phyloP scores from a whole-genome alignment of 139 green algal genomes.

The Penium margaritaceum region DNA sequence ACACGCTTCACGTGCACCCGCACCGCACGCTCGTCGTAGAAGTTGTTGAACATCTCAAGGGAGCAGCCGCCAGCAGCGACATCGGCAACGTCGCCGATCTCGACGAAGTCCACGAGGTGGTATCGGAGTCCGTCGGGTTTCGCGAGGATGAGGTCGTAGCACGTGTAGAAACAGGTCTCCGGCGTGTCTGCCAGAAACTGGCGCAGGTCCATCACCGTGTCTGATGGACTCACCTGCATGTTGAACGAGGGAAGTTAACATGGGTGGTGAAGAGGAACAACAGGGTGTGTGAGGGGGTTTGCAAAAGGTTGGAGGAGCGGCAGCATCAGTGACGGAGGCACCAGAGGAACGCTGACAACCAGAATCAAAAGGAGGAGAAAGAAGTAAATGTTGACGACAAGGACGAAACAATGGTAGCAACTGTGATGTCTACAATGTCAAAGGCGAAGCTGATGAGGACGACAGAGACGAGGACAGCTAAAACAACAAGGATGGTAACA shows the following conservation, averaged over 20 bases:
- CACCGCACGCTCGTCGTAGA: slow-evolving; percentile 40
- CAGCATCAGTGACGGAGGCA: no score
- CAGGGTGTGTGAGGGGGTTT: neutral
- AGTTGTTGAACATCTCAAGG: slow-evolving; percentile 36
- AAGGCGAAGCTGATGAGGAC: no score
- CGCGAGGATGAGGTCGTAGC: slow-evolving; percentile 37
- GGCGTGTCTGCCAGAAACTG: slow-evolving; percentile 40
- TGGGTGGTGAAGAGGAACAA: neutral
- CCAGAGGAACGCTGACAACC: neutral
- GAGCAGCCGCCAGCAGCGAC: slow-evolving; percentile 23
- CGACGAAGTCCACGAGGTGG: slow-evolving; percentile 42
- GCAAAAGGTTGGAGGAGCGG: no score
- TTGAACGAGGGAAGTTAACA: neutral
- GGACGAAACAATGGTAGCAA: no score
- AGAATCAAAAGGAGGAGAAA: neutral
- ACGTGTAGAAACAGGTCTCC: slow-evolving; percentile 44
- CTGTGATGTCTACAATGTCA: no score
- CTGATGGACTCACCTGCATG: slow-evolving; percentile 12
- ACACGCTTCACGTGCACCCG: slow-evolving; percentile 30
- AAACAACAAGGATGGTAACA: no score
- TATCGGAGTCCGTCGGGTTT: slow-evolving; percentile 25
- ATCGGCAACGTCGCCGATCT: slow-evolving; percentile 39
- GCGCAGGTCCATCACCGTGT: slow-evolving; percentile 43
- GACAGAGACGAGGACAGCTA: no score
- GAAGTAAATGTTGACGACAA: neutral